Evolutionary conservation across 2,329 filamentous ascomycete genomes (phyloP).

Genomic region (Claviceps sp.): DNA sequence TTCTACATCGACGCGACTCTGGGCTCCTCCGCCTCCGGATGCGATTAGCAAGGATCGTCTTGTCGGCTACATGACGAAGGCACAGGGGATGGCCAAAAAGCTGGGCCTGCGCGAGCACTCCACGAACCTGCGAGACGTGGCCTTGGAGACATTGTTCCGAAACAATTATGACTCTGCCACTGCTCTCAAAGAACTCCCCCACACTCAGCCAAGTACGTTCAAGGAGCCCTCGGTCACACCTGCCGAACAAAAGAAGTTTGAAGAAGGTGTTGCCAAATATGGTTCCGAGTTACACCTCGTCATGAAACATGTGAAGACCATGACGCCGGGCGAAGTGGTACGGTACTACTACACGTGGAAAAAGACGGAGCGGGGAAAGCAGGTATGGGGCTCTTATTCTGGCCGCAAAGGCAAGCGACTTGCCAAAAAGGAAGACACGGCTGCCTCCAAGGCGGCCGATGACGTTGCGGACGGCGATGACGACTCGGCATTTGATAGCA

Average conservation of each 20-base stretch:
- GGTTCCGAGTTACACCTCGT: slow-evolving; percentile 81
- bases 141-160: slow-evolving; percentile 58
- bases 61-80: slow-evolving; percentile 62
- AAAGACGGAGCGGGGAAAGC: slow-evolving; percentile 71
- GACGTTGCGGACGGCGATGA: slow-evolving; percentile 87
- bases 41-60: slow-evolving; percentile 43
- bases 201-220: slow-evolving; percentile 56
- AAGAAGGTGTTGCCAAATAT: slow-evolving; percentile 79
- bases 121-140: slow-evolving; percentile 81
- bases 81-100: slow-evolving; percentile 48
- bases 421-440: slow-evolving; percentile 57
- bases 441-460: slow-evolving; percentile 66
- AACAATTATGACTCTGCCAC: slow-evolving; percentile 58
- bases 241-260: slow-evolving; percentile 77
- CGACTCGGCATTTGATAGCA: slow-evolving; percentile 88
- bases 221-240: slow-evolving; percentile 73
- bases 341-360: slow-evolving; percentile 98
- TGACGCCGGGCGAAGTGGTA: slow-evolving; percentile 67
- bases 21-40: slow-evolving; percentile 56
- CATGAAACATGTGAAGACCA: slow-evolving; percentile 72
- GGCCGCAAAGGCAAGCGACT: slow-evolving; percentile 87
- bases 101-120: slow-evolving; percentile 62
- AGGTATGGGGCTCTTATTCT: slow-evolving; percentile 82
- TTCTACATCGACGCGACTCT: slow-evolving; percentile 63
- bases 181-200: slow-evolving; percentile 57